Evolutionary conservation across 371 early-diverging fungal genomes (phyloP).

Genomic region (Saksenaea oblongispora): DNA sequence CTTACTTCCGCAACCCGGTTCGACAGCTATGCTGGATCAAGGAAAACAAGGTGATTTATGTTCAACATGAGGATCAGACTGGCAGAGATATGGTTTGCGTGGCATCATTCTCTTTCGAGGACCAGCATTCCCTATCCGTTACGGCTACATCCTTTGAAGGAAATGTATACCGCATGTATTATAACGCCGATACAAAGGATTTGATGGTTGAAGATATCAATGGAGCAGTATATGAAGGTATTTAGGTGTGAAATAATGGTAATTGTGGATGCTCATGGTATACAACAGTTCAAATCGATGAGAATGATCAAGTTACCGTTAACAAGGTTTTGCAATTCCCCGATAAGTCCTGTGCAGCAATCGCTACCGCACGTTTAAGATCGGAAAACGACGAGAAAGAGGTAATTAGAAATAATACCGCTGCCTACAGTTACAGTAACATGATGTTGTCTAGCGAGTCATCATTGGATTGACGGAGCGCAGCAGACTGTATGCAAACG

Average conservation of each 20-base stretch:
- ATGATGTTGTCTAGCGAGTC: constrained; percentile 22
- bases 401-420: constrained; percentile 15
- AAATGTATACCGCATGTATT: constrained; percentile 28
- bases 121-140: constrained; percentile 5
- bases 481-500: constrained; percentile 80
- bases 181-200: constrained; percentile 29
- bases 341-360: constrained; percentile 64
- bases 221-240: constrained; percentile 48
- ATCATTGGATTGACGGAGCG: constrained; percentile 79
- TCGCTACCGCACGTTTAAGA: constrained; percentile 60
- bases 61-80: constrained; percentile 32
- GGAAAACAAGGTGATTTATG: constrained; percentile 25
- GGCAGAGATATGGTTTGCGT: constrained; percentile 28
- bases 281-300: constrained; percentile 12
- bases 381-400: constrained; percentile 27
- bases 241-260: not conserved
- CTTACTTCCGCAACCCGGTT: constrained; percentile 17
- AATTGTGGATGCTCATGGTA: not conserved
- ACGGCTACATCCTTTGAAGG: constrained; percentile 18
- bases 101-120: constrained; percentile 12
- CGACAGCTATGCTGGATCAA: constrained; percentile 42
- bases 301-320: constrained; percentile 6
- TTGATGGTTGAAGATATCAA: constrained; percentile 48
- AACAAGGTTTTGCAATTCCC: constrained; percentile 39
- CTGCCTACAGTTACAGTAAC: not conserved